These are phyloP conservation scores for Bidens hawaiensis DNA, from an alignment of 140 eudicot species.

Conservation along the genomic window DNA sequence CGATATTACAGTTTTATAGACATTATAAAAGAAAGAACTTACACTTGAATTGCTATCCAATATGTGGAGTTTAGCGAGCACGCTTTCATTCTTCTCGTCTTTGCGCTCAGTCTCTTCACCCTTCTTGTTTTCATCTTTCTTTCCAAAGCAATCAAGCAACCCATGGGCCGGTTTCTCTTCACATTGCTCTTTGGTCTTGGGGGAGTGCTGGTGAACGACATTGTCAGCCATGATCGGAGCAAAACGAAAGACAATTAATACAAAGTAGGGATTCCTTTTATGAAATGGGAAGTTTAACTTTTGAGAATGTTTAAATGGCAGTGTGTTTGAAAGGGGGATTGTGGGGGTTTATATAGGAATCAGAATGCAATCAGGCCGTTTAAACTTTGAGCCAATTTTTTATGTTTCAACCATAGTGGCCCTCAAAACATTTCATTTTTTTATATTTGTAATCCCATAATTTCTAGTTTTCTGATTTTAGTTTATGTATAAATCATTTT, in stretches of 20 bases:
- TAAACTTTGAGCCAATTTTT: neutral
- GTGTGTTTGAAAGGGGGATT: constrained; percentile 7
- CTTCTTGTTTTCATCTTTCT: constrained; percentile 38
- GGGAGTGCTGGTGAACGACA: constrained; percentile 22
- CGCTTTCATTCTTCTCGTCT: constrained; percentile 30
- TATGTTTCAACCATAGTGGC: neutral
- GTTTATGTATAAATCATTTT: too few species aligned
- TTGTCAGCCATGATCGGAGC: constrained; percentile 26
- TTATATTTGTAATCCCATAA: neutral
- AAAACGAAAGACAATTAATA: constrained; percentile 1
- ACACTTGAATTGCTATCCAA: constrained; percentile 40
- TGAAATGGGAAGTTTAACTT: constrained; percentile 14
- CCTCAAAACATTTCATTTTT: neutral
- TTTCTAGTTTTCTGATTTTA: too few species aligned
- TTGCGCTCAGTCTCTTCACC: constrained; percentile 20
- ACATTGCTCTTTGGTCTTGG: neutral
- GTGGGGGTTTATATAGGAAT: constrained; percentile 24
- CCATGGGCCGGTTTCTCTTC: constrained; percentile 42
- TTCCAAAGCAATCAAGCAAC: constrained; percentile 45
- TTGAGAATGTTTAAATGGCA: constrained; percentile 14
- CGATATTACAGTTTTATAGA: too few species aligned
- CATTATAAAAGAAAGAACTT: constrained; percentile 7
- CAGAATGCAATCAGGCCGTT: neutral
- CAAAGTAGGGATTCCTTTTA: neutral
- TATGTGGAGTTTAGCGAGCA: constrained; percentile 32